Evolutionary conservation across 352 stramenopile species (phyloP).

Genomic region (Blastocystis sp.): DNA sequence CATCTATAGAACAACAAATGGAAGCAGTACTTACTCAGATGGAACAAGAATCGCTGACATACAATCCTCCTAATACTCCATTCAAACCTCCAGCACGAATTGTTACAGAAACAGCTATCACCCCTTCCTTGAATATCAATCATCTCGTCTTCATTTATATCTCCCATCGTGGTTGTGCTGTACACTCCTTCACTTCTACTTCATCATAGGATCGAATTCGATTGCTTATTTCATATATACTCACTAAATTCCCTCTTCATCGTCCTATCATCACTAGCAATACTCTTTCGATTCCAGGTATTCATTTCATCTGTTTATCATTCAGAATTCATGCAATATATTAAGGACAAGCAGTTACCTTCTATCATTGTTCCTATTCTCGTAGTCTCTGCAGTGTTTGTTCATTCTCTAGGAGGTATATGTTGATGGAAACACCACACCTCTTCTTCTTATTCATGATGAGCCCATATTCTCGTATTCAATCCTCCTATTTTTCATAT

Average conservation of each 20-base stretch:
- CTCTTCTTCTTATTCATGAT: slow-evolving; percentile 8
- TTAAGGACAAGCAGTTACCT: neutral
- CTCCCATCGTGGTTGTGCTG: slow-evolving; percentile 1
- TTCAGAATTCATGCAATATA: neutral
- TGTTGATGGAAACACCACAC: neutral
- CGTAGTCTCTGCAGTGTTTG: neutral
- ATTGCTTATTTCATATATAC: neutral
- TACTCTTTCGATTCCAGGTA: neutral
- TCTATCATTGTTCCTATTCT: slow-evolving; percentile 5
- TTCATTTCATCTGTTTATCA: no score
- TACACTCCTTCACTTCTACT: neutral
- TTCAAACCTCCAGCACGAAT: neutral
- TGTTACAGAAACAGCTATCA: neutral
- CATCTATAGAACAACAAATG: neutral
- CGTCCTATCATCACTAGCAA: neutral
- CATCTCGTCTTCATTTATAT: slow-evolving; percentile 26
- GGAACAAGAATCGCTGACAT: neutral
- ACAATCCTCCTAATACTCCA: neutral
- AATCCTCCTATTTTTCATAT: neutral
- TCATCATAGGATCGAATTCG: slow-evolving; percentile 2
- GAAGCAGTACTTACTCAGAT: neutral
- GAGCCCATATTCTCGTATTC: slow-evolving; percentile 4
- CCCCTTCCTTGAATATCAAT: neutral
- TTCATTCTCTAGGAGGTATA: neutral
- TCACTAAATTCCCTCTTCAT: neutral